Conservation (phyloP, 192 early-diverging fungal genomes). For the Gamsiella multidivaricata region DNA sequence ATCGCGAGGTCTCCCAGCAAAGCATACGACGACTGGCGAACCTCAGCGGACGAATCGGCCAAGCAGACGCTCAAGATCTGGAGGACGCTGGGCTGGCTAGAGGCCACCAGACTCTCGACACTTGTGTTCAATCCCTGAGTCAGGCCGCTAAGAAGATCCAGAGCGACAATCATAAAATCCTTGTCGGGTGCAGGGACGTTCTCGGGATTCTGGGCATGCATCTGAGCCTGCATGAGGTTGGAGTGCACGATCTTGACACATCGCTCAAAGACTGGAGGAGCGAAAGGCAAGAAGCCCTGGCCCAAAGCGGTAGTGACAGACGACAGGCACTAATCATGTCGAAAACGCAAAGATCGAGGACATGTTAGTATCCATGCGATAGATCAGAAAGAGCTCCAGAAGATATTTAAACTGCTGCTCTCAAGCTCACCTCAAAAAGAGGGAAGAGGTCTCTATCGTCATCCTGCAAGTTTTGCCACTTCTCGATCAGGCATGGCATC, state of each 20-base stretch:
- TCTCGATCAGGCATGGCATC: conserved; percentile 88
- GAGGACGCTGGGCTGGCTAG: conserved; percentile 76
- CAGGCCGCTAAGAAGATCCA: conserved; percentile 95
- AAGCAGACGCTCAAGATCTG: conserved; percentile 87
- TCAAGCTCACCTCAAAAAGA: conserved; percentile 74
- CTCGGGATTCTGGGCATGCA: conserved; percentile 59
- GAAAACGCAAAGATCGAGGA: no score
- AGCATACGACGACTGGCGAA: conserved; percentile 95
- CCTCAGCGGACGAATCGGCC: conserved; percentile 78
- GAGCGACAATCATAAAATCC: conserved; percentile 95
- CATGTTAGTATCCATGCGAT: not conserved
- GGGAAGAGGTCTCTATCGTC: conserved; percentile 95
- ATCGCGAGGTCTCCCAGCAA: conserved; percentile 98
- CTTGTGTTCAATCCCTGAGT: conserved; percentile 88
- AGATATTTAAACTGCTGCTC: no score
- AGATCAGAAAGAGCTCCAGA: not conserved
- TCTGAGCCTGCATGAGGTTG: conserved; percentile 77
- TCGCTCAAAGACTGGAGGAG: conserved; percentile 86
- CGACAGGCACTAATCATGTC: conserved; percentile 76
- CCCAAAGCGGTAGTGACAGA: conserved; percentile 90
- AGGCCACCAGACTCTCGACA: conserved; percentile 81
- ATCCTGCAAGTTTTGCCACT: conserved; percentile 85
- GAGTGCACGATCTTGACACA: conserved; percentile 89
- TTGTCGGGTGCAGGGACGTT: conserved; percentile 82
- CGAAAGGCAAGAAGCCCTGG: conserved; percentile 86